Evolutionary conservation across 345 rosid species (phyloP).

Genomic region (Ricinus communis): DNA sequence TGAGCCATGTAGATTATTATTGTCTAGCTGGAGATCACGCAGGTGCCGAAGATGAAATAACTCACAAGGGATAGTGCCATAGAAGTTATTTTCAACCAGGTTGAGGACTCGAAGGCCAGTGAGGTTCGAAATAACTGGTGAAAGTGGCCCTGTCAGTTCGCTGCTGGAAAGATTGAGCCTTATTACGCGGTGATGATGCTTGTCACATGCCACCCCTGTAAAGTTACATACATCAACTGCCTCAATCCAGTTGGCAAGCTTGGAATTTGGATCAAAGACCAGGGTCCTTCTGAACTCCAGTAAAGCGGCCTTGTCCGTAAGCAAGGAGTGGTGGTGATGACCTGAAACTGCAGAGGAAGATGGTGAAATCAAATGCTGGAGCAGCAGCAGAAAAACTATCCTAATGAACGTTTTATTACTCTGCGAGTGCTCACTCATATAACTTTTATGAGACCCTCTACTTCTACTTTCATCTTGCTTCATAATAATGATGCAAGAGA

Average conservation of each 20-base stretch:
- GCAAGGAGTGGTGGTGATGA: slow-evolving; percentile 32
- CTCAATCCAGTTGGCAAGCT: slow-evolving; percentile 42
- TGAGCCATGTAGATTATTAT: slow-evolving; percentile 37
- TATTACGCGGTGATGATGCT: slow-evolving; percentile 30
- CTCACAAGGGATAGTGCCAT: slow-evolving; percentile 42
- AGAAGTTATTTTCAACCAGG: slow-evolving; percentile 38
- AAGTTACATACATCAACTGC: slow-evolving; percentile 43
- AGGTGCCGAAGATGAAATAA: slow-evolving; percentile 39
- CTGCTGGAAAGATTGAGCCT: slow-evolving; percentile 26
- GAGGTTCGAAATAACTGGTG: slow-evolving; percentile 49
- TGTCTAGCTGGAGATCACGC: slow-evolving; percentile 23
- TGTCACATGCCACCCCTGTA: slow-evolving; percentile 40
- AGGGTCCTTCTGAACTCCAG: slow-evolving; percentile 41
- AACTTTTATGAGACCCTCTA: neutral
- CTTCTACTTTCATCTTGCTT: slow-evolving; percentile 8
- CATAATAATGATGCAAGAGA: slow-evolving; percentile 5
- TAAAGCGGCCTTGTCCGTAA: slow-evolving; percentile 47
- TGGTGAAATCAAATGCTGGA: slow-evolving; percentile 21
- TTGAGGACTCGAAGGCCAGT: slow-evolving; percentile 35
- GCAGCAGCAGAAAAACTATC: slow-evolving; percentile 25
- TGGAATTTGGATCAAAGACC: slow-evolving; percentile 30
- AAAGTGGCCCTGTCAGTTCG: slow-evolving; percentile 33
- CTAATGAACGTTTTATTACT: slow-evolving; percentile 10
- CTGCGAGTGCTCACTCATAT: neutral
- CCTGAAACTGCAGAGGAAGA: slow-evolving; percentile 16